These are phyloP conservation scores for Reticulascus tulasneorum DNA, from an alignment of 2,329 filamentous ascomycete genomes.

Conservation along the genomic window DNA sequence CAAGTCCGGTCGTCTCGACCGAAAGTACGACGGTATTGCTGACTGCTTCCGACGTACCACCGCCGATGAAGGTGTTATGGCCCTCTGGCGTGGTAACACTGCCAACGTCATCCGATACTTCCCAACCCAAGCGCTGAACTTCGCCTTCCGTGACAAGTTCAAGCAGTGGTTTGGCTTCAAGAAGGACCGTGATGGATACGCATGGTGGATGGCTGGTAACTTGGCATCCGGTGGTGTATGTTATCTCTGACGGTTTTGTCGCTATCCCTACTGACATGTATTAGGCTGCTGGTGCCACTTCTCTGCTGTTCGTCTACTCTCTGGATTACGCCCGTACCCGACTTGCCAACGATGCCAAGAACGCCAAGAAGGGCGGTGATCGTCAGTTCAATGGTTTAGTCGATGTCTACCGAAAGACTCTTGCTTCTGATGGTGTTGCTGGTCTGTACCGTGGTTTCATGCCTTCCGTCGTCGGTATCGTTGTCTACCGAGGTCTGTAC, in stretches of 20 bases:
- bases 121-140: slow-evolving; percentile 99
- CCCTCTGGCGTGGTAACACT: slow-evolving; percentile 99
- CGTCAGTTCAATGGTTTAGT: slow-evolving; percentile 99
- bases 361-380: slow-evolving; percentile 91
- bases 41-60: slow-evolving; percentile 96
- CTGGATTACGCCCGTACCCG: slow-evolving; percentile 99
- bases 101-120: slow-evolving; percentile 99
- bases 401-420: slow-evolving; percentile 99
- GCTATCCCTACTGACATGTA: slow-evolving; percentile 1
- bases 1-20: slow-evolving; percentile 95
- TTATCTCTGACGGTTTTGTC: slow-evolving; percentile 23
- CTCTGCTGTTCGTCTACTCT: slow-evolving; percentile 99
- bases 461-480: slow-evolving; percentile 97
- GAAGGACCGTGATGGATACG: slow-evolving; percentile 98
- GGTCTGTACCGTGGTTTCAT: slow-evolving; percentile 99
- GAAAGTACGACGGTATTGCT: slow-evolving; percentile 87
- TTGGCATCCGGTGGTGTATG: slow-evolving; percentile 98
- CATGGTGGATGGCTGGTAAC: slow-evolving; percentile 99
- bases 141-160: slow-evolving; percentile 99
- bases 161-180: slow-evolving; percentile 99
- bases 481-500: slow-evolving; percentile 99
- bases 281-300: slow-evolving; percentile 96
- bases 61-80: slow-evolving; percentile 86
- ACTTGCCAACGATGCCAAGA: slow-evolving; percentile 99
- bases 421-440: slow-evolving; percentile 95